These are phyloP conservation scores for Aspergillus versicolor DNA, from an alignment of 2,329 filamentous ascomycete genomes.

Conservation along the genomic window DNA sequence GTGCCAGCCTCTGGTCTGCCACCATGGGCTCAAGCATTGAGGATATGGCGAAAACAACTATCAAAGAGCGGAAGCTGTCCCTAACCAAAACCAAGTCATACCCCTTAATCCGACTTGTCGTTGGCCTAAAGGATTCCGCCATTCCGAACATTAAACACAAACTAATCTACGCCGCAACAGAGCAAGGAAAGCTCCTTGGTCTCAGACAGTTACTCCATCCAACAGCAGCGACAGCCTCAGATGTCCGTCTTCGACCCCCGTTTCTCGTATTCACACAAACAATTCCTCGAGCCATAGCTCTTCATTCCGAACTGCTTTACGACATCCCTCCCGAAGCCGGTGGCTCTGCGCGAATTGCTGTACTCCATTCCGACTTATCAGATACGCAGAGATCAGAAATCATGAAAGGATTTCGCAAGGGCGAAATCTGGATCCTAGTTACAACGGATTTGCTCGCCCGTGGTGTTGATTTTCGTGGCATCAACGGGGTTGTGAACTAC, in stretches of 20 bases:
- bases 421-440: slow-evolving; percentile 94
- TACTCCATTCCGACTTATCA: slow-evolving; percentile 83
- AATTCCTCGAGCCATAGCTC: slow-evolving; percentile 81
- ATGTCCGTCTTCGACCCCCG: slow-evolving; percentile 68
- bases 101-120: slow-evolving; percentile 76
- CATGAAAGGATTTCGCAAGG: slow-evolving; percentile 85
- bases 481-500: slow-evolving; percentile 97
- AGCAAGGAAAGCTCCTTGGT: slow-evolving; percentile 89
- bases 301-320: slow-evolving; percentile 88
- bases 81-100: slow-evolving; percentile 24
- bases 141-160: slow-evolving; percentile 89
- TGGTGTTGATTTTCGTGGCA: slow-evolving; percentile 89
- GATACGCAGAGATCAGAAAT: slow-evolving; percentile 73
- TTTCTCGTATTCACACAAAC: slow-evolving; percentile 97
- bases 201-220: slow-evolving; percentile 87
- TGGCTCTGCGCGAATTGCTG: slow-evolving; percentile 78
- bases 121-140: slow-evolving; percentile 94
- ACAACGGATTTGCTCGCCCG: slow-evolving; percentile 91
- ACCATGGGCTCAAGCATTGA: slow-evolving; percentile 96
- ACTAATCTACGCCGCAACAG: slow-evolving; percentile 85
- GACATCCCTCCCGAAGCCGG: slow-evolving; percentile 89
- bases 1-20: slow-evolving; percentile 86
- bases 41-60: slow-evolving; percentile 67
- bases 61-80: slow-evolving; percentile 52
- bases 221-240: slow-evolving; percentile 50